A percentile compares a stretch with the other conserved stretches of the same genome.
These are phyloP conservation scores for Cinchona pubescens DNA, from an alignment of 257 asterid genomes.

Conservation along the genomic window DNA sequence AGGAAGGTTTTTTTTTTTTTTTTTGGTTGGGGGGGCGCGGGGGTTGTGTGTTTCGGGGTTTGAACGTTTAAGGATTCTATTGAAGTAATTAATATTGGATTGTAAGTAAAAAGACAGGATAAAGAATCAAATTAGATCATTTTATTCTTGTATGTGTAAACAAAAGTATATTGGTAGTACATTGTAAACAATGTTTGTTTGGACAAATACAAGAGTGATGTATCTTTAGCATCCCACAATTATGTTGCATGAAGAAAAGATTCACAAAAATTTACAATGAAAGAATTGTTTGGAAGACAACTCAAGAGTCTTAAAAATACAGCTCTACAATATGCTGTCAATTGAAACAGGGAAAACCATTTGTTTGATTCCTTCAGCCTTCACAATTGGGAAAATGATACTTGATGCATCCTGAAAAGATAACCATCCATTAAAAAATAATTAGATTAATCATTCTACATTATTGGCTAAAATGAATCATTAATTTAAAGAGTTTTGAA, in stretches of 20 bases:
- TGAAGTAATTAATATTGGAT: neutral
- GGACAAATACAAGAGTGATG: conserved; percentile 1
- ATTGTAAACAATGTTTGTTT: neutral
- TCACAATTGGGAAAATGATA: conserved; percentile 25
- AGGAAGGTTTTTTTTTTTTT: no score
- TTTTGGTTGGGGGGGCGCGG: no score
- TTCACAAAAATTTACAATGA: conserved; percentile 4
- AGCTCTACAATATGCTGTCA: conserved; percentile 25
- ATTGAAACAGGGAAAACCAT: conserved; percentile 26
- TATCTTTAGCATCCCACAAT: neutral
- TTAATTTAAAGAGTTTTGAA: neutral
- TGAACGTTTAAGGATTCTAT: neutral
- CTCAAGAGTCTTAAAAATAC: neutral
- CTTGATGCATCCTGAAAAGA: conserved; percentile 23
- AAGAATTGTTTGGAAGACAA: conserved; percentile 8
- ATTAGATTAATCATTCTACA: neutral
- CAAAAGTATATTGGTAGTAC: neutral
- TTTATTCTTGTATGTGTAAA: neutral
- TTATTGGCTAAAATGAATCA: neutral
- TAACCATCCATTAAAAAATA: neutral
- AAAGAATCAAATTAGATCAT: neutral
- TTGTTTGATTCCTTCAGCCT: conserved; percentile 28
- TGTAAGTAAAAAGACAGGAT: neutral
- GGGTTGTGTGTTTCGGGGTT: no score
- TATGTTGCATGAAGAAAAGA: conserved; percentile 1